A percentile compares a stretch with the other conserved stretches of the same genome.
Evolutionary conservation across 2,329 filamentous ascomycete genomes (phyloP).

Genomic region (Dothideomycetes sp.): DNA sequence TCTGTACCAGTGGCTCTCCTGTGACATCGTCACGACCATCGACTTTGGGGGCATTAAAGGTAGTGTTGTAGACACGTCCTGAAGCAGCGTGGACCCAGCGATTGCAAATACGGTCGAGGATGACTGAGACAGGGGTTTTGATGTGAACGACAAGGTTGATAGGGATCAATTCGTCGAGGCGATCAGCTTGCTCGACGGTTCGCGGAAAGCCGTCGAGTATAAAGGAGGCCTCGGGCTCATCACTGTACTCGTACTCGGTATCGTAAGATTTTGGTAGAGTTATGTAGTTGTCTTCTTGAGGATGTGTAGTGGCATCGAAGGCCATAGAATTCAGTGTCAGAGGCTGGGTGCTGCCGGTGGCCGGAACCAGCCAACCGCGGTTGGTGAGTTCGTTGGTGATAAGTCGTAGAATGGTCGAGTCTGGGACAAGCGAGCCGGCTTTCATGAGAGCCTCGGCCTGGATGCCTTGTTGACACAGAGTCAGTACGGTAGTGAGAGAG

Average conservation of each 20-base stretch:
- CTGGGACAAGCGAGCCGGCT: constrained; percentile 78
- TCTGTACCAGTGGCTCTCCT: constrained; percentile 72
- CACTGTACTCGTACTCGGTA: constrained; percentile 41
- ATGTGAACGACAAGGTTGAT: constrained; percentile 90
- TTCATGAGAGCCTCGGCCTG: constrained; percentile 86
- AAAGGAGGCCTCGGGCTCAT: constrained; percentile 75
- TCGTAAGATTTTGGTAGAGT: constrained; percentile 26
- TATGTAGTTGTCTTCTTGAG: constrained; percentile 32
- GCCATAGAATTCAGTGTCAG: constrained; percentile 37
- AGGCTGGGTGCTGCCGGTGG: constrained; percentile 28
- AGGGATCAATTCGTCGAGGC: constrained; percentile 73
- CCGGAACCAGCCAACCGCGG: constrained; percentile 66
- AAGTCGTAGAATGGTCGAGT: constrained; percentile 81
- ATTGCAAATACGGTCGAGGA: constrained; percentile 80
- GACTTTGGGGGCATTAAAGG: constrained; percentile 78
- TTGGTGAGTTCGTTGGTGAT: constrained; percentile 82
- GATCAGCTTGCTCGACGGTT: constrained; percentile 68
- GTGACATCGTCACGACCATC: constrained; percentile 81
- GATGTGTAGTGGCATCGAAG: constrained; percentile 10
- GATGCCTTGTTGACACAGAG: constrained; percentile 57
- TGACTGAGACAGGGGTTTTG: constrained; percentile 74
- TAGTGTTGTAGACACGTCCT: constrained; percentile 89
- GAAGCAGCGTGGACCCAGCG: constrained; percentile 91
- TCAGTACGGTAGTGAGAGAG: neutral
- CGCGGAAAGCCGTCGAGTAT: constrained; percentile 95